A percentile compares a stretch with the other conserved stretches of the same genome.
These are phyloP conservation scores for Mesotaenium endlicherianum DNA, from an alignment of 139 green algal species.

Conservation along the genomic window DNA sequence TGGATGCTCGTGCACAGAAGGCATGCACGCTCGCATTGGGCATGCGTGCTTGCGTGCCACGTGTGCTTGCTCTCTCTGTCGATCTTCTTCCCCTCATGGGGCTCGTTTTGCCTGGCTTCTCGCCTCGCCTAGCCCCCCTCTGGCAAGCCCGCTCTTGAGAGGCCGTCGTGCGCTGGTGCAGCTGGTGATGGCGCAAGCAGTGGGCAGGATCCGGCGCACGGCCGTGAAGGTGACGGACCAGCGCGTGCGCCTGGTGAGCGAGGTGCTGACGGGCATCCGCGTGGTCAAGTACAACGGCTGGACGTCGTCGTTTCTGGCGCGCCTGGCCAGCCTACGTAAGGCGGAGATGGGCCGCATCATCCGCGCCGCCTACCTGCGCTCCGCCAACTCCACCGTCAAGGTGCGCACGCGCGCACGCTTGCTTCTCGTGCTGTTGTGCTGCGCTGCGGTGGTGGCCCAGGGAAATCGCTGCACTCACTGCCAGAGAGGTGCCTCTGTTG, in stretches of 20 bases:
- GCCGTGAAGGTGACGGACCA: constrained; percentile 33
- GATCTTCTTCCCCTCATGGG: no score
- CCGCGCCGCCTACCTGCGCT: constrained; percentile 27
- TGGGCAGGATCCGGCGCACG: constrained; percentile 9
- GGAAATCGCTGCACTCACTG: no score
- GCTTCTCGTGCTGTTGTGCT: no score
- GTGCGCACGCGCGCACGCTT: neutral
- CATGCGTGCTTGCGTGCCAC: neutral
- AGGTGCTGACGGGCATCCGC: constrained; percentile 22
- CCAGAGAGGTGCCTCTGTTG: no score
- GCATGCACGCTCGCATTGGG: no score
- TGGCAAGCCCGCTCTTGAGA: no score
- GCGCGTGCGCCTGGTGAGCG: constrained; percentile 32
- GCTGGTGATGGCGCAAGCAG: constrained; percentile 13
- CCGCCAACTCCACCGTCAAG: constrained; percentile 34
- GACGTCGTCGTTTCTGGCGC: constrained; percentile 9
- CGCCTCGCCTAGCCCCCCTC: no score
- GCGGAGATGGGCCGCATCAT: constrained; percentile 20
- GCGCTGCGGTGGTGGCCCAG: no score
- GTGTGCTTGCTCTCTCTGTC: constrained; percentile 3
- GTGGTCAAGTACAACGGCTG: constrained; percentile 46
- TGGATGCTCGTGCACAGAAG: no score
- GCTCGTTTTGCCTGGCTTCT: no score
- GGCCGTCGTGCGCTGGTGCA: no score
- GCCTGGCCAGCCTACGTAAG: constrained; percentile 17